Evolutionary conservation across 1,139 yeast species (phyloP).

Genomic region (Pichia cactophila): DNA sequence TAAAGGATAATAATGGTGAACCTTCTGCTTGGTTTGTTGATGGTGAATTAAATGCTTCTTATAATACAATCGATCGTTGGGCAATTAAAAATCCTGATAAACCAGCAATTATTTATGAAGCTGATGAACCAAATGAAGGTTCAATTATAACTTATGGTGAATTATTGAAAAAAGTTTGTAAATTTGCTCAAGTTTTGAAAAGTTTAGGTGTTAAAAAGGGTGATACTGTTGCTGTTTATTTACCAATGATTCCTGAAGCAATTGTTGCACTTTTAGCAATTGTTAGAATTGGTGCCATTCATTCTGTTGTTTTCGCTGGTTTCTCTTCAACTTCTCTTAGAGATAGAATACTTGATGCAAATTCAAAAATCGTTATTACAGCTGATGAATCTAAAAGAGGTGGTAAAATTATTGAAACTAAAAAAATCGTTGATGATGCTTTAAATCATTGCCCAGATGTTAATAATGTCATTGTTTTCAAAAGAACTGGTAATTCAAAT

Average conservation of each 20-base stretch:
- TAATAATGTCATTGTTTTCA: slow-evolving; percentile 59
- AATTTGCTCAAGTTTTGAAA: slow-evolving; percentile 61
- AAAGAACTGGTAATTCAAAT: slow-evolving; percentile 63
- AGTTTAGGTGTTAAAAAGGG: slow-evolving; percentile 69
- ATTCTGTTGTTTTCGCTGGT: slow-evolving; percentile 81
- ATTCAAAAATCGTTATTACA: slow-evolving; percentile 65
- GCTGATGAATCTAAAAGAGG: slow-evolving; percentile 80
- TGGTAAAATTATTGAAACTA: slow-evolving; percentile 75
- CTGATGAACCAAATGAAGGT: slow-evolving; percentile 66
- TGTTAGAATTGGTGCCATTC: slow-evolving; percentile 72
- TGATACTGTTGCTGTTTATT: slow-evolving; percentile 77
- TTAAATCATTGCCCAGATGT: slow-evolving; percentile 63
- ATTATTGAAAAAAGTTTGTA: slow-evolving; percentile 59
- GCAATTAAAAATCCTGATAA: slow-evolving; percentile 64
- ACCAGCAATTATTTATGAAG: slow-evolving; percentile 74
- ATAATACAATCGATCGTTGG: slow-evolving; percentile 76
- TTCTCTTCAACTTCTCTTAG: slow-evolving; percentile 67
- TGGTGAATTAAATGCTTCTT: slow-evolving; percentile 71
- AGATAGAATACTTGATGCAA: slow-evolving; percentile 74
- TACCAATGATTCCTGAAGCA: slow-evolving; percentile 86
- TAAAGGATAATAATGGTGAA: slow-evolving; percentile 56
- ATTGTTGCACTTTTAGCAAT: slow-evolving; percentile 66
- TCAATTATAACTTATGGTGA: slow-evolving; percentile 62
- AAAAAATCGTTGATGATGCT: slow-evolving; percentile 78
- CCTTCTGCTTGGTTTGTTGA: slow-evolving; percentile 72